Evolutionary conservation across 2,329 filamentous ascomycete species (phyloP).

Genomic region (Seiridium unicorne): DNA sequence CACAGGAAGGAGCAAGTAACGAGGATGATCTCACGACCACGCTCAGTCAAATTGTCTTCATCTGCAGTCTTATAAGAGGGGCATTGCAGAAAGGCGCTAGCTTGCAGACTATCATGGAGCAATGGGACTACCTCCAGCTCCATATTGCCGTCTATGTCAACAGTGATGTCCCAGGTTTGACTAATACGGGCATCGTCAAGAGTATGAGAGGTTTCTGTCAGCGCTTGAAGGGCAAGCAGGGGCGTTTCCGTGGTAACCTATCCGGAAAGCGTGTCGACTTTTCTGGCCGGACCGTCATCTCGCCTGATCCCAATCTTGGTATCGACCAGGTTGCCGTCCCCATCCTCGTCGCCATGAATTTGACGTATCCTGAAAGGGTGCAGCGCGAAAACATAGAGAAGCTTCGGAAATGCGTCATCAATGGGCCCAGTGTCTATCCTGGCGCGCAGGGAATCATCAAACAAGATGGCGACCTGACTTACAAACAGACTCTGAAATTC

Average conservation of each 20-base stretch:
- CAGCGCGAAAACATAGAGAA: slow-evolving; percentile 84
- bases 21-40: slow-evolving; percentile 97
- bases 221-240: slow-evolving; percentile 93
- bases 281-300: slow-evolving; percentile 95
- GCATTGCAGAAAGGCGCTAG: slow-evolving; percentile 81
- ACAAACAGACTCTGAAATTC: slow-evolving; percentile 75
- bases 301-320: slow-evolving; percentile 89
- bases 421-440: slow-evolving; percentile 77
- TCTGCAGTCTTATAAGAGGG: slow-evolving; percentile 82
- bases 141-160: slow-evolving; percentile 98
- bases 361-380: slow-evolving; percentile 91
- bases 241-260: slow-evolving; percentile 92
- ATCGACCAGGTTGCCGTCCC: slow-evolving; percentile 95
- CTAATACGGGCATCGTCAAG: slow-evolving; percentile 83
- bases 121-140: slow-evolving; percentile 95
- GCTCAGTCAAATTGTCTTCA: slow-evolving; percentile 92
- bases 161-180: slow-evolving; percentile 90
- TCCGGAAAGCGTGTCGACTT: slow-evolving; percentile 99
- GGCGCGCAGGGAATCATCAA: slow-evolving; percentile 83
- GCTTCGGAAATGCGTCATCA: slow-evolving; percentile 69
- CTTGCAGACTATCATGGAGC: slow-evolving; percentile 89
- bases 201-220: slow-evolving; percentile 88
- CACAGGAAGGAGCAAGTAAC: slow-evolving; percentile 88
- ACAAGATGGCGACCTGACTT: slow-evolving; percentile 52
- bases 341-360: slow-evolving; percentile 86